Evolutionary conservation across 2,329 filamentous ascomycete species (phyloP).

Genomic region (Hymenoscyphus linearis): DNA sequence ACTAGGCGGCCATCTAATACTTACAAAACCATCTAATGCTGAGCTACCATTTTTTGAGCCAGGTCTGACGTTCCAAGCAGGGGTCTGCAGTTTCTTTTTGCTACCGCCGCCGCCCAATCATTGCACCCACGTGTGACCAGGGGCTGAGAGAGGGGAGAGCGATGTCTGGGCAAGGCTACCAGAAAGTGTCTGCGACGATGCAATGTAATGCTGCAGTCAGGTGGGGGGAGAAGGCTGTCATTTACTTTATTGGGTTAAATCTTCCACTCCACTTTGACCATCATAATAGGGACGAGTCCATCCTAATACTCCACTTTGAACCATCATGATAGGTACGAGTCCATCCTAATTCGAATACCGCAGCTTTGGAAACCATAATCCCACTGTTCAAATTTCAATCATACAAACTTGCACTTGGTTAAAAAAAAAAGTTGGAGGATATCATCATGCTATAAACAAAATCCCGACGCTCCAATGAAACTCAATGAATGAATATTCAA

Average conservation of each 20-base stretch:
- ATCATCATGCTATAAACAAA: slow-evolving; percentile 11
- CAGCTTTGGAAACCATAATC: no score
- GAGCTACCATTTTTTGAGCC: background rate
- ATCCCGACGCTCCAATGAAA: background rate
- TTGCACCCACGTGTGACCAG: slow-evolving; percentile 4
- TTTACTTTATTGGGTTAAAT: background rate
- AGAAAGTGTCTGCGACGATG: slow-evolving; percentile 1
- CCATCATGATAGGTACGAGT: no score
- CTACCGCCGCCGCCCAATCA: slow-evolving; percentile 3
- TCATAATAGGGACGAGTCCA: no score
- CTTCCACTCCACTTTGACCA: background rate
- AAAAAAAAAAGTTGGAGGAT: slow-evolving; percentile 5
- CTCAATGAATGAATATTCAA: background rate
- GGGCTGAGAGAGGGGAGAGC: background rate
- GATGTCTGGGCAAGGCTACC: slow-evolving; percentile 2
- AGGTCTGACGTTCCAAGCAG: background rate
- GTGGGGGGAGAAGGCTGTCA: background rate
- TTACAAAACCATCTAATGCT: background rate
- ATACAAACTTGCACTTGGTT: no score
- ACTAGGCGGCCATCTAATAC: background rate
- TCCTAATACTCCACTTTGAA: background rate
- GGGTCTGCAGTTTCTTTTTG: slow-evolving; percentile 3
- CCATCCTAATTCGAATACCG: no score
- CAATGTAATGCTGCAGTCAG: slow-evolving; percentile 1
- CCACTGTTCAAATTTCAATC: no score